Conservation (phyloP, 2,329 filamentous ascomycete genomes). For the Alternaria sp. region DNA sequence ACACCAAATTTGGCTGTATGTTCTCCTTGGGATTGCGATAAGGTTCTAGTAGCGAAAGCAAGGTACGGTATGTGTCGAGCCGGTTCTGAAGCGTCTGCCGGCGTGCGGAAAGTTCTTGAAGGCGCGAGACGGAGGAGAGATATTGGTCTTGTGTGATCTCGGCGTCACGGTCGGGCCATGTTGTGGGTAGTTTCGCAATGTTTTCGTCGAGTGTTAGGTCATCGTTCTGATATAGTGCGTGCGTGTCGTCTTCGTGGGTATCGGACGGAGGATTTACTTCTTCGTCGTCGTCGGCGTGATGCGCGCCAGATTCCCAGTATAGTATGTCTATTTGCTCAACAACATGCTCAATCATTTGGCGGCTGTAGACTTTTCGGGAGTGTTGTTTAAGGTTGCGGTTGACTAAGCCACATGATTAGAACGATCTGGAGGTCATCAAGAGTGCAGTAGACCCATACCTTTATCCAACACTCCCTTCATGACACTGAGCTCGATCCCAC, state of each 20-base stretch:
- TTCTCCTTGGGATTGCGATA: slow-evolving; percentile 57
- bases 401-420: slow-evolving; percentile 51
- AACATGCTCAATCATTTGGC: slow-evolving; percentile 73
- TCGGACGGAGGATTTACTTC: slow-evolving; percentile 37
- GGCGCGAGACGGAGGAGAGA: slow-evolving; percentile 52
- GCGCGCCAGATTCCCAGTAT: slow-evolving; percentile 63
- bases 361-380: slow-evolving; percentile 69
- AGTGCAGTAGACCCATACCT: slow-evolving; percentile 43
- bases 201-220: slow-evolving; percentile 46
- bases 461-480: slow-evolving; percentile 62
- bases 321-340: slow-evolving; percentile 75
- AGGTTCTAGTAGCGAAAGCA: slow-evolving; percentile 62
- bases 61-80: slow-evolving; percentile 58
- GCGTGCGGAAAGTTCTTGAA: slow-evolving; percentile 58
- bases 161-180: slow-evolving; percentile 16
- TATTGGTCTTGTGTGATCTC: slow-evolving; percentile 42
- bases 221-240: slow-evolving; percentile 40
- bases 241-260: slow-evolving; percentile 52
- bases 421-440: background rate
- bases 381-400: slow-evolving; percentile 72
- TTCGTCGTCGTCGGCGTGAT: slow-evolving; percentile 33
- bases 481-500: slow-evolving; percentile 56
- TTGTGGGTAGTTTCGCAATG: slow-evolving; percentile 45
- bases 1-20: slow-evolving; percentile 72
- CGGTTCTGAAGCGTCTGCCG: slow-evolving; percentile 59